A percentile compares a stretch with the other conserved stretches of the same genome.
Evolutionary conservation across 352 stramenopile species (phyloP).

Genomic region (Globisporangium carolinianum): DNA sequence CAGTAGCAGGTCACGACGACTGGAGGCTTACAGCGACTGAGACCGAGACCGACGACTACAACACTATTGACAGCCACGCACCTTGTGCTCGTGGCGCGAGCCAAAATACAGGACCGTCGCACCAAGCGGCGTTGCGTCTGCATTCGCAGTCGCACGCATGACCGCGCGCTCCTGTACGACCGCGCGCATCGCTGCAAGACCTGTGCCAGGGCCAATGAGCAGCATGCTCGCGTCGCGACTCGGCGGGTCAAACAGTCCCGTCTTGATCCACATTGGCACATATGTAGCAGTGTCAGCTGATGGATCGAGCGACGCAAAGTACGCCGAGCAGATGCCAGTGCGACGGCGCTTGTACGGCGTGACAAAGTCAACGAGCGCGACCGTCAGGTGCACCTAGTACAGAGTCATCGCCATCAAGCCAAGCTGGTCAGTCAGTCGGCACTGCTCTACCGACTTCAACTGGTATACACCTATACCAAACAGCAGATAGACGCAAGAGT

Average conservation of each 20-base stretch:
- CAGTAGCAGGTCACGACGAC: not conserved
- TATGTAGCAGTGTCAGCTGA: not conserved
- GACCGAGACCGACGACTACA: too few relatives aligned
- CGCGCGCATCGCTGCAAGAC: slow-evolving; percentile 87
- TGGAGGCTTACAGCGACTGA: too few relatives aligned
- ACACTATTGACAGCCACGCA: slow-evolving; percentile 7
- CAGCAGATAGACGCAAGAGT: not conserved
- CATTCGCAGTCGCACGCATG: slow-evolving; percentile 20
- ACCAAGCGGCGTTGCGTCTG: slow-evolving; percentile 8
- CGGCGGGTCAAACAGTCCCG: slow-evolving; percentile 65
- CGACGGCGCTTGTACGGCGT: slow-evolving; percentile 87
- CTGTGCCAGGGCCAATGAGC: slow-evolving; percentile 89
- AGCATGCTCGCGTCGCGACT: slow-evolving; percentile 49
- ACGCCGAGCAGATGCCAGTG: slow-evolving; percentile 79
- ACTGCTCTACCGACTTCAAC: too few relatives aligned
- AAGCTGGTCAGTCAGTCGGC: not conserved
- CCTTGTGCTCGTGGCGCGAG: slow-evolving; percentile 77
- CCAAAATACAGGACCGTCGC: slow-evolving; percentile 82
- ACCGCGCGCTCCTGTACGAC: slow-evolving; percentile 80
- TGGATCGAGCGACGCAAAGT: slow-evolving; percentile 50
- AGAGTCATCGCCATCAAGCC: not conserved
- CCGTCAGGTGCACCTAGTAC: slow-evolving; percentile 59
- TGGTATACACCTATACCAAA: too few relatives aligned
- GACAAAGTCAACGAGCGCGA: slow-evolving; percentile 87
- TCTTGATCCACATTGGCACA: slow-evolving; percentile 86